Evolutionary conservation across 2,329 filamentous ascomycete species (phyloP).

Genomic region (Sordariomycetes sp.): DNA sequence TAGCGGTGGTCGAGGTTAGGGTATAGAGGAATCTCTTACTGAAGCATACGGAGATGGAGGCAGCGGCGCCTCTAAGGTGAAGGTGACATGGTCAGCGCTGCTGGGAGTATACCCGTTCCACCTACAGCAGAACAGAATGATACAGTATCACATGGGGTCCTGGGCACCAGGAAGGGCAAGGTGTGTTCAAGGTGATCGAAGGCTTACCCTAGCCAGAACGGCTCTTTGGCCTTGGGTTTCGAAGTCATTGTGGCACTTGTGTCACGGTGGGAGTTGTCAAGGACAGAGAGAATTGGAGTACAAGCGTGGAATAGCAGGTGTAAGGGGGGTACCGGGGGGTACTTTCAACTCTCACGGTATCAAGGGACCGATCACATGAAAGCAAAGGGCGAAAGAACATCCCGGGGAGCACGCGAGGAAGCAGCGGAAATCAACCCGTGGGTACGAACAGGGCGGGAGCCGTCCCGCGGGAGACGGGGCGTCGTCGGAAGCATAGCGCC

Average conservation of each 20-base stretch:
- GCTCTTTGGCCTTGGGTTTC: constrained; percentile 21
- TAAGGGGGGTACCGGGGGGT: not conserved
- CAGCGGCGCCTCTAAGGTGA: constrained; percentile 25
- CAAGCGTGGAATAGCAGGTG: not conserved
- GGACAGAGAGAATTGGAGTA: not conserved
- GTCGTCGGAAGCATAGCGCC: not conserved
- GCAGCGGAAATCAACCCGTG: too few relatives aligned
- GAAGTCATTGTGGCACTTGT: not conserved
- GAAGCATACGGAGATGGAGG: constrained; percentile 33
- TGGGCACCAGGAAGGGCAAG: not conserved
- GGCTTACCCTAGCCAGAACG: constrained; percentile 32
- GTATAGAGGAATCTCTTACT: constrained; percentile 17
- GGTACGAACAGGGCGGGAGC: too few relatives aligned
- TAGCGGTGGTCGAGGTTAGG: not conserved
- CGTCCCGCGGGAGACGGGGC: not conserved
- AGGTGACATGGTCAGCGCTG: not conserved
- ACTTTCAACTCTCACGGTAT: too few relatives aligned
- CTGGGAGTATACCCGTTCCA: not conserved
- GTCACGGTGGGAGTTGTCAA: not conserved
- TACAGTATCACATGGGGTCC: not conserved
- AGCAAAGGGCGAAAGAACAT: too few relatives aligned
- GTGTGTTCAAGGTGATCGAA: not conserved
- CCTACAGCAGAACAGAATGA: not conserved
- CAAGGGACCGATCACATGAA: too few relatives aligned
- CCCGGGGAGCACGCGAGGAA: too few relatives aligned